These are phyloP conservation scores for Clarkia xantiana DNA, from an alignment of 345 rosid species.

Conservation along the genomic window DNA sequence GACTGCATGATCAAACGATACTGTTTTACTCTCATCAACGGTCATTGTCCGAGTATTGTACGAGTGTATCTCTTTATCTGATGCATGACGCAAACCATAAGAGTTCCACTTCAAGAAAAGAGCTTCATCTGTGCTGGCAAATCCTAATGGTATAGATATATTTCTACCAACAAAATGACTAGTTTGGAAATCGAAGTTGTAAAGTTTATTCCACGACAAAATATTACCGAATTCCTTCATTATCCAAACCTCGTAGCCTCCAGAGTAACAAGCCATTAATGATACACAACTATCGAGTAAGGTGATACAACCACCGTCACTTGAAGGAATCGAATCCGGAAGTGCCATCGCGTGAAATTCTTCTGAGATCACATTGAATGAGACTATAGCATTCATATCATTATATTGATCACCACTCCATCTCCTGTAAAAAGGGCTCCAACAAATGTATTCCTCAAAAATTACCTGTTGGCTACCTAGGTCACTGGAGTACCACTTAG, in stretches of 20 bases:
- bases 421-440: background rate
- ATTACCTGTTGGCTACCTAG: background rate
- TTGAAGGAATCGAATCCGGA: background rate
- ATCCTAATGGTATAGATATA: too few species aligned
- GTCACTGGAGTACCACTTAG: too few species aligned
- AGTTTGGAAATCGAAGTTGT: background rate
- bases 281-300: too few species aligned
- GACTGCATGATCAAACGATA: too few species aligned
- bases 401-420: too few species aligned
- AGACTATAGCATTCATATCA: background rate
- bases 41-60: too few species aligned
- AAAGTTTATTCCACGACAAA: slow-evolving; percentile 7
- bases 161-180: too few species aligned
- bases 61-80: background rate
- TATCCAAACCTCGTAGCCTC: slow-evolving; percentile 5
- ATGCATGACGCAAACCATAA: too few species aligned
- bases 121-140: background rate
- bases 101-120: too few species aligned
- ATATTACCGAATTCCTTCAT: slow-evolving; percentile 6
- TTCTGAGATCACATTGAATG: background rate
- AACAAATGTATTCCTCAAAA: slow-evolving; percentile 3
- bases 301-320: too few species aligned
- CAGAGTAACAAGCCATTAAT: too few species aligned
- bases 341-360: background rate
- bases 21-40: too few species aligned